Base-by-base conservation (phyloP, 352 stramenopile species). In the Sclerospora graminicola region DNA sequence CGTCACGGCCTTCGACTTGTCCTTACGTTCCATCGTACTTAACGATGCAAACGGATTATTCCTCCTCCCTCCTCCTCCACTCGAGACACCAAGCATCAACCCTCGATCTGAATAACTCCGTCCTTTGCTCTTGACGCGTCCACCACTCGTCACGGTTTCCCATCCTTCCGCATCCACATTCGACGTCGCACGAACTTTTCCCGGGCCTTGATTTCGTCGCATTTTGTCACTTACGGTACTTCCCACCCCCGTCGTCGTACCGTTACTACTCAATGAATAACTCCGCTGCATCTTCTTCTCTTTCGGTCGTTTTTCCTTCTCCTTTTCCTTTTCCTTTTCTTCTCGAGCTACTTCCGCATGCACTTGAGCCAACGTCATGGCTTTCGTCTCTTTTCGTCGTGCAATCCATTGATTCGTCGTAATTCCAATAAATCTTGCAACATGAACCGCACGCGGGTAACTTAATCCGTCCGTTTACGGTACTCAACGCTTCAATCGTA, bases 401-500 rank as follows among this genome's bases (percentile, higher is more conserved):
- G 75, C 62, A 13, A 87, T 65, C 67, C 75, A 90, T 19, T 73
- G 75, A 57, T 87, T 87, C 18, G 68, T 57, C 79, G 75, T 46
- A 90, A 32, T 8, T 90, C 79, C 5, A 88, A 59, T 45, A 90
- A 32, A 29, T 90, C 79, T 45, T 88, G 79, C 11, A 90, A 60
- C 75, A 90, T 87, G 55, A 90, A 90, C 27, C 79, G 79, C 36
- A 90, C 68, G 30, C 79, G 75, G 30, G 79, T 88, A 30, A n/a
- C 66, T 85, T 14, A 90, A 57, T 38, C 88, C 65, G 44, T 67
- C 68, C 8, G 67, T 66, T 39, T 86, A 76, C 13, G 59, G 45
- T 26, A 40, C 72, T 74, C 27, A 96, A 66, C 45, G 77, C 60
- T 48, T 74, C 72, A 35, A 90, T 82, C 3, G 63, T 63, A 1